phyloP scores from a whole-genome alignment of 1,139 yeast genomes.

The Suhomyces bokatorum region DNA sequence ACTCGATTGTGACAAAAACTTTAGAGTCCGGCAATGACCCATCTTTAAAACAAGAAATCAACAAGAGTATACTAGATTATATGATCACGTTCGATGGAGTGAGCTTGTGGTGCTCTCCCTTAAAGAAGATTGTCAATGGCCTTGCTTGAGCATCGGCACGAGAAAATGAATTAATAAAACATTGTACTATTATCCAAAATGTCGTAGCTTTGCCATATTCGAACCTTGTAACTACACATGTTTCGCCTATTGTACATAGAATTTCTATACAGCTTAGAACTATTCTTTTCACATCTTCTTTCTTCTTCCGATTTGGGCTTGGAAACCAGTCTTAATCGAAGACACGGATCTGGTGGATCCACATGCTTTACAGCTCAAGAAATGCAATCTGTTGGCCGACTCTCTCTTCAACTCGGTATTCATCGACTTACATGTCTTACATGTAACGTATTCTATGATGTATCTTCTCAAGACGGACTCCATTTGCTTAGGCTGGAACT shows the following conservation, averaged over 20 bases:
- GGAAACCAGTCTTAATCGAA: constrained; percentile 99
- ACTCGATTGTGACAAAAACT: constrained; percentile 6
- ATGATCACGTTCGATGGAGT: constrained; percentile 55
- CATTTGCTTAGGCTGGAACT: constrained; percentile 96
- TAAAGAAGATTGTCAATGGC: constrained; percentile 49
- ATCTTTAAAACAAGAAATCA: constrained; percentile 1
- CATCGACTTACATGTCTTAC: constrained; percentile 98
- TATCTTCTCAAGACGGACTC: constrained; percentile 96
- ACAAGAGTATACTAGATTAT: constrained; percentile 36
- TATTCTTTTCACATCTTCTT: constrained; percentile 43
- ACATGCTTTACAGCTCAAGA: constrained; percentile 96
- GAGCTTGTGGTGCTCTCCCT: constrained; percentile 57
- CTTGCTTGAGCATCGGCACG: background rate
- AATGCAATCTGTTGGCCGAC: constrained; percentile 92
- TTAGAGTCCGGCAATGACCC: constrained; percentile 15
- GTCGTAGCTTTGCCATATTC: background rate
- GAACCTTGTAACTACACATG: background rate
- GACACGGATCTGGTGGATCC: constrained; percentile 97
- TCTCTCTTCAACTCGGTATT: constrained; percentile 95
- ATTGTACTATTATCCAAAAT: background rate
- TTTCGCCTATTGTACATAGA: constrained; percentile 1
- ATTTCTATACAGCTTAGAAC: background rate
- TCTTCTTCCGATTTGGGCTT: constrained; percentile 87
- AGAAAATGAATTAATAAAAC: too few relatives aligned
- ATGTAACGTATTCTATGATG: constrained; percentile 94